Base-by-base conservation (phyloP, 2,329 filamentous ascomycete genomes). In the Calonectria montana region DNA sequence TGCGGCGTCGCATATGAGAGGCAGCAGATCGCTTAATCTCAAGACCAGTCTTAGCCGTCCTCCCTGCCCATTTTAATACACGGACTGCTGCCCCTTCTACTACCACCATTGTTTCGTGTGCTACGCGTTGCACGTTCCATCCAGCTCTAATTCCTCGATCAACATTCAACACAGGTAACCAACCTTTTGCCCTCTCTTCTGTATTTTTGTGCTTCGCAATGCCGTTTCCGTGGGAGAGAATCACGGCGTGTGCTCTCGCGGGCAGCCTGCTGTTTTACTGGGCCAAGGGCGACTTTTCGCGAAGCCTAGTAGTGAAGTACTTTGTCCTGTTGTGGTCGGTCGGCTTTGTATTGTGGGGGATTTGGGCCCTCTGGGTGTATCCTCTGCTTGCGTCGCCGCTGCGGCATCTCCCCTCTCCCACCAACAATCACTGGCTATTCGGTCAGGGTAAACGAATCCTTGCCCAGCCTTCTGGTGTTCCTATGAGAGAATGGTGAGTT, bases 351-450 rank as follows among this genome's bases (percentile, higher is more conserved):
- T 41, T 75, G 4, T 88, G 82, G 79, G 79, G 50, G 18, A 16
- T 85, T n/a, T 90, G 85, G 83, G 75, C 74, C 2, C 76, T 87
- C 25, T 80, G 89, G 47, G 78, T 90, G 37, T 90, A 87, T 75
- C 88, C 88, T 18, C 84, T 85, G 31, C 79, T 84, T 74, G 83
- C 89, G 74, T 90, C 88, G 23, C 87, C 88, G 2, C 80, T 90
- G 68, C 82, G 86, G 18, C 81, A 83, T 62, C 80, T 90, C 7
- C 88, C 88, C 2, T 83, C 84, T 48, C 87, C 87, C 0, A 73
- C 76, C 2, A 82, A 80, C 21, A 83, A 82, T 50, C 85, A 86
- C 45, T 89, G 83, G 80, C 81, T 87, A 31, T 82, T 86, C 70
- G 89, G 89, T n/a, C 88, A 90, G 55, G 86, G 82, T 29, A 68